A percentile compares a stretch with the other conserved stretches of the same genome.
Evolutionary conservation across 805 yeast species (phyloP).

Genomic region (Monosporozyma aquatica): DNA sequence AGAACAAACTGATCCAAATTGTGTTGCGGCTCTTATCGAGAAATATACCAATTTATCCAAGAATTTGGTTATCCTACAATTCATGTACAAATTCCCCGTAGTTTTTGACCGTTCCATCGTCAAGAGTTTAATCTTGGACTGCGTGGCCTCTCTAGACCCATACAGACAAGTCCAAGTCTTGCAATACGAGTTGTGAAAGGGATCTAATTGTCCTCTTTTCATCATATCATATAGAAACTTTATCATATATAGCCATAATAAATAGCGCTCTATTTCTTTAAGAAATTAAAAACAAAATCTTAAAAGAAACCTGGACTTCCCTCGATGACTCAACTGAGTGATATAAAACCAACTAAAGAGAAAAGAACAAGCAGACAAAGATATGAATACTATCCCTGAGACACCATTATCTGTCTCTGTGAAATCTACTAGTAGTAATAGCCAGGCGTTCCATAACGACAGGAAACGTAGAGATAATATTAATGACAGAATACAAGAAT

Average conservation of each 20-base stretch:
- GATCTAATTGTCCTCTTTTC: too few species aligned
- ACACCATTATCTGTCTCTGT: slow-evolving; percentile 17
- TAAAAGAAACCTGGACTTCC: too few species aligned
- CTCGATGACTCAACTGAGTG: too few species aligned
- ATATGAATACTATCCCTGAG: slow-evolving; percentile 13
- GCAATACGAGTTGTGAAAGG: slow-evolving; percentile 21
- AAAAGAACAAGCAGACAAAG: neutral
- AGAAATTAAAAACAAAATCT: too few species aligned
- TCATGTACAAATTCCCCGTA: slow-evolving; percentile 10
- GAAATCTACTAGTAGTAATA: slow-evolving; percentile 12
- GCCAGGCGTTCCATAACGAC: slow-evolving; percentile 25
- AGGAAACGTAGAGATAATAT: slow-evolving; percentile 47
- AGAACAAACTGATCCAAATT: slow-evolving; percentile 13
- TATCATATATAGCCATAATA: too few species aligned
- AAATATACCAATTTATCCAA: neutral
- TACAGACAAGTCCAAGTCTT: slow-evolving; percentile 16
- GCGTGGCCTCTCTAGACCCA: slow-evolving; percentile 19
- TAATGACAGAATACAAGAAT: slow-evolving; percentile 48
- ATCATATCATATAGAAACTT: too few species aligned
- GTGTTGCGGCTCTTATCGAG: slow-evolving; percentile 13
- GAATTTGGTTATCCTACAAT: slow-evolving; percentile 13
- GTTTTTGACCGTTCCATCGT: slow-evolving; percentile 4
- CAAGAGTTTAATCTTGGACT: slow-evolving; percentile 17
- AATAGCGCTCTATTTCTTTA: too few species aligned
- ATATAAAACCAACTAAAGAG: too few species aligned